Conservation (phyloP, 2,329 filamentous ascomycete genomes). For the Fusarium irregulare region DNA sequence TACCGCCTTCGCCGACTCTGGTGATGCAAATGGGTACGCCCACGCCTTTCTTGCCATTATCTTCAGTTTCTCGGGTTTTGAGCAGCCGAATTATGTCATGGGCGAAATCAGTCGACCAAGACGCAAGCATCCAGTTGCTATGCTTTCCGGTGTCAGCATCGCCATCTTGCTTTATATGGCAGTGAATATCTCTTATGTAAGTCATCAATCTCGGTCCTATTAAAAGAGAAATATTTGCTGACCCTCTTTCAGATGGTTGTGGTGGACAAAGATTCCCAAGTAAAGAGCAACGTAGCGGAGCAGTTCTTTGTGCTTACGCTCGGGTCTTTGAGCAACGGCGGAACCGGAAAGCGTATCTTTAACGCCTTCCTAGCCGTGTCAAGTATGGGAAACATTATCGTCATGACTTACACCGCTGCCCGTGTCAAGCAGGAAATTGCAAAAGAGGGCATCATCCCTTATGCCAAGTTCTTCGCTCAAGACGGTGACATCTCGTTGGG, state of each 20-base stretch:
- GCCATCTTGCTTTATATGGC: conserved; percentile 51
- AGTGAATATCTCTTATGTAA: conserved; percentile 54
- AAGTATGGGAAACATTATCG: conserved; percentile 66
- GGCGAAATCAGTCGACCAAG: conserved; percentile 50
- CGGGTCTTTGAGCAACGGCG: conserved; percentile 45
- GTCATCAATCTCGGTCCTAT: not conserved
- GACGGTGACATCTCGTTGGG: conserved; percentile 52
- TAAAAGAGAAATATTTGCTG: not conserved
- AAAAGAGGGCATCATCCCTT: conserved; percentile 67
- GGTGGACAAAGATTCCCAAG: conserved; percentile 15
- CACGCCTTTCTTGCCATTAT: conserved; percentile 59
- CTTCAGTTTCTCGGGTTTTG: conserved; percentile 53
- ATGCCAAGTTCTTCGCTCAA: conserved; percentile 60
- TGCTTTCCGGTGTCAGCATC: conserved; percentile 46
- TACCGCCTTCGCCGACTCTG: conserved; percentile 41
- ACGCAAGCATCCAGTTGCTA: conserved; percentile 50
- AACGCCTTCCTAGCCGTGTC: conserved; percentile 64
- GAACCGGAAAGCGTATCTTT: conserved; percentile 53
- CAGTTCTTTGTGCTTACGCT: conserved; percentile 51
- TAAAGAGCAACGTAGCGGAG: conserved; percentile 44
- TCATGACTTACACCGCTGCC: conserved; percentile 66
- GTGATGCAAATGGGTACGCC: conserved; percentile 49
- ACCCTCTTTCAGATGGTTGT: conserved; percentile 53
- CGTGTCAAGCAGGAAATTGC: conserved; percentile 71
- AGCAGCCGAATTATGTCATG: conserved; percentile 54